Evolutionary conservation across 352 stramenopile genomes (phyloP).

Genomic region (Phytophthora aleatoria): DNA sequence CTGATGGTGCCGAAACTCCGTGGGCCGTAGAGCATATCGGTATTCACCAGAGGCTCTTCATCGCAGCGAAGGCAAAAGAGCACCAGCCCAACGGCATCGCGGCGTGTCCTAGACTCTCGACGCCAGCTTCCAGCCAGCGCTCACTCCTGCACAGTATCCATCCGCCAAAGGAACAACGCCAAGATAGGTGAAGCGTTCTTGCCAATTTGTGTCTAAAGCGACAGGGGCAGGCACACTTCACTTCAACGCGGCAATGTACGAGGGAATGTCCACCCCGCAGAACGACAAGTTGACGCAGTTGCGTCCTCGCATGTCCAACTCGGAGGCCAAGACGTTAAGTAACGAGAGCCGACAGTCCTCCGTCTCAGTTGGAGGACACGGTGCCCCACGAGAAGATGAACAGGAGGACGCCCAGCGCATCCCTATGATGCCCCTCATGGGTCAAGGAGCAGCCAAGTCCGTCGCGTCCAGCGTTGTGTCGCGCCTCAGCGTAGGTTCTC

Average conservation of each 20-base stretch:
- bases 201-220: constrained; percentile 19
- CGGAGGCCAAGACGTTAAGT: constrained; percentile 27
- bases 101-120: not conserved
- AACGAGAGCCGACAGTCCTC: constrained; percentile 22
- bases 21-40: constrained; percentile 6
- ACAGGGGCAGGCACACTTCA: constrained; percentile 12
- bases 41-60: constrained; percentile 10
- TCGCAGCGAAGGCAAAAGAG: too few species aligned
- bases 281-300: constrained; percentile 25
- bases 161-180: not conserved
- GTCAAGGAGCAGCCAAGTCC: constrained; percentile 31
- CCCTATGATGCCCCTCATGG: constrained; percentile 36
- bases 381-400: constrained; percentile 33
- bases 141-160: not conserved
- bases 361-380: constrained; percentile 27
- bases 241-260: constrained; percentile 33
- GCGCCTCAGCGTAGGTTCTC: constrained; percentile 30
- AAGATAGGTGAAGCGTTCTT: not conserved
- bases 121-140: not conserved
- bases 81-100: not conserved
- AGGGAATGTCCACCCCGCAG: constrained; percentile 36
- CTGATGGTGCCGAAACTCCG: constrained; percentile 28
- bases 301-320: constrained; percentile 35
- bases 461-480: constrained; percentile 25
- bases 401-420: constrained; percentile 37